These are phyloP conservation scores for Phytophthora idaei DNA, from an alignment of 352 stramenopile species.

Conservation along the genomic window DNA sequence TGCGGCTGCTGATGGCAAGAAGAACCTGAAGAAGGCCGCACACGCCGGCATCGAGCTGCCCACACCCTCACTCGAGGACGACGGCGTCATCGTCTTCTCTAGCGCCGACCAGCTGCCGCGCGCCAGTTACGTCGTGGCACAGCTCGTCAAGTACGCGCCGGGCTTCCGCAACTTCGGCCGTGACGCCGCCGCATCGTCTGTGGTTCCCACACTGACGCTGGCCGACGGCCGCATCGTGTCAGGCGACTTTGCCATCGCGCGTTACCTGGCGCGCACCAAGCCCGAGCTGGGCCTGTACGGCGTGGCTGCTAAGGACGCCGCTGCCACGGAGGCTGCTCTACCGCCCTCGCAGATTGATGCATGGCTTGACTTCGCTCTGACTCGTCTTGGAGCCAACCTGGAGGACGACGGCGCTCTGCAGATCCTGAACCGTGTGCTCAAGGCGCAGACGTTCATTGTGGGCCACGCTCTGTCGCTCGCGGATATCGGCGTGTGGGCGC, in stretches of 20 bases:
- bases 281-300: slow-evolving; percentile 64
- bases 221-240: slow-evolving; percentile 63
- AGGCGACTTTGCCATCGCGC: slow-evolving; percentile 81
- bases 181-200: slow-evolving; percentile 45
- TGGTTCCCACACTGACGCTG: slow-evolving; percentile 74
- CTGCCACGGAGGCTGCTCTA: slow-evolving; percentile 33
- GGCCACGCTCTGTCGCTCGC: slow-evolving; percentile 94
- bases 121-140: slow-evolving; percentile 67
- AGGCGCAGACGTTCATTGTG: slow-evolving; percentile 93
- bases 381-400: slow-evolving; percentile 44
- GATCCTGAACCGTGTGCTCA: slow-evolving; percentile 91
- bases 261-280: slow-evolving; percentile 60
- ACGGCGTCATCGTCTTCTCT: slow-evolving; percentile 71
- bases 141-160: slow-evolving; percentile 57
- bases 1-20: slow-evolving; percentile 19
- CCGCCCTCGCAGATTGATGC: slow-evolving; percentile 82
- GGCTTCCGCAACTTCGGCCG: slow-evolving; percentile 54
- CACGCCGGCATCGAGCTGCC: slow-evolving; percentile 50
- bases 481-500: slow-evolving; percentile 94
- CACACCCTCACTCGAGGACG: slow-evolving; percentile 46
- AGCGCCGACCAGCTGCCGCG: slow-evolving; percentile 58
- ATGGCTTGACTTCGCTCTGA: slow-evolving; percentile 94
- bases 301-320: slow-evolving; percentile 52
- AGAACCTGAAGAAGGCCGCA: slow-evolving; percentile 38
- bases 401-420: slow-evolving; percentile 55